phyloP scores from a whole-genome alignment of 257 asterid genomes.

The Coffea canephora region DNA sequence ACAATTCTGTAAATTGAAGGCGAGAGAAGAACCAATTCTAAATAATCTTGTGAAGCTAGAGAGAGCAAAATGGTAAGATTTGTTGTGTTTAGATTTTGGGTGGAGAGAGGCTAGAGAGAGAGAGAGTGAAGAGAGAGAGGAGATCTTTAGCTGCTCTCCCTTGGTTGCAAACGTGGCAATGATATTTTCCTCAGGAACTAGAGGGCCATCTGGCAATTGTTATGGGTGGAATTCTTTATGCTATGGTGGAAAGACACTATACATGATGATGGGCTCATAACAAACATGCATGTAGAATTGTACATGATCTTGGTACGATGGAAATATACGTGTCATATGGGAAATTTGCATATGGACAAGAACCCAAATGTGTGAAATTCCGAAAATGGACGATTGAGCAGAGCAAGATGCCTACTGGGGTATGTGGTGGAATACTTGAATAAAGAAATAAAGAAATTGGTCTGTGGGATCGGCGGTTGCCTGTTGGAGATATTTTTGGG shows the following conservation, averaged over 20 bases:
- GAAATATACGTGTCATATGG: background rate
- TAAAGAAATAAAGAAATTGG: background rate
- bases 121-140: constrained; percentile 27
- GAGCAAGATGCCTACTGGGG: background rate
- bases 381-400: background rate
- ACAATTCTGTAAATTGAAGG: background rate
- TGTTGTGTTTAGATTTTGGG: constrained; percentile 36
- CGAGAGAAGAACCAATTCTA: background rate
- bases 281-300: background rate
- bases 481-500: constrained; percentile 18
- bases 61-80: constrained; percentile 18
- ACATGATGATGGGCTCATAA: too few relatives aligned
- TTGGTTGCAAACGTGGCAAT: constrained; percentile 61
- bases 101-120: constrained; percentile 59
- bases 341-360: background rate
- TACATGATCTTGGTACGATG: background rate
- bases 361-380: background rate
- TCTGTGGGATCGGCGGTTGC: background rate
- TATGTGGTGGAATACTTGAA: background rate
- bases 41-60: background rate
- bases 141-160: constrained; percentile 82
- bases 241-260: background rate
- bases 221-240: background rate
- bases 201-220: constrained; percentile 25
- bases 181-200: constrained; percentile 29